phyloP scores from a whole-genome alignment of 2,329 filamentous ascomycete genomes.

The Mycogone perniciosa region DNA sequence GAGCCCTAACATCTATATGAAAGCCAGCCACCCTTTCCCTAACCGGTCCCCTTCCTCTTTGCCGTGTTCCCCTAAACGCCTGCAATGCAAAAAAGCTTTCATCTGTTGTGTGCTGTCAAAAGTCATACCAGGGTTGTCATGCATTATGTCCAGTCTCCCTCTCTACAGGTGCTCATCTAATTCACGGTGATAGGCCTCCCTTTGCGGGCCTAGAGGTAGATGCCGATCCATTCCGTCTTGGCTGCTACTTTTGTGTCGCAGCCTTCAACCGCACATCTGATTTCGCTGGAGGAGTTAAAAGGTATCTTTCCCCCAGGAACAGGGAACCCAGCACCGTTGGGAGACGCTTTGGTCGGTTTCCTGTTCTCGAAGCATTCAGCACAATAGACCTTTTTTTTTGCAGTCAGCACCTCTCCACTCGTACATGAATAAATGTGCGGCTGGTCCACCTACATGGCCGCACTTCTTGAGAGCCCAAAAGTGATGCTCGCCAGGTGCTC shows the following conservation, averaged over 20 bases:
- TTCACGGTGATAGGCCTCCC: not conserved
- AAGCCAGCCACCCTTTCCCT: not conserved
- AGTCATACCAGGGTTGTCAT: not conserved
- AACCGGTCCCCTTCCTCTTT: not conserved
- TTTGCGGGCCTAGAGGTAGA: constrained; percentile 44
- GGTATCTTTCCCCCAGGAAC: constrained; percentile 23
- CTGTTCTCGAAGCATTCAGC: constrained; percentile 55
- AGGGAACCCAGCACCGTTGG: constrained; percentile 34
- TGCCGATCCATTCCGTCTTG: constrained; percentile 56
- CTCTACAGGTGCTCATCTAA: not conserved
- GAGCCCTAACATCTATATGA: not conserved
- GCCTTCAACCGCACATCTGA: constrained; percentile 50
- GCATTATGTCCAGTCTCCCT: not conserved
- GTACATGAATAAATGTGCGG: not conserved
- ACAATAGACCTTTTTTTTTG: constrained; percentile 51
- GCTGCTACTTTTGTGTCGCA: constrained; percentile 47
- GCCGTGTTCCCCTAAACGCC: not conserved
- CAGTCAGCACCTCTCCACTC: not conserved
- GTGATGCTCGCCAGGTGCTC: constrained; percentile 61
- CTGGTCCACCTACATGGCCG: constrained; percentile 64
- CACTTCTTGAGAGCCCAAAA: constrained; percentile 90
- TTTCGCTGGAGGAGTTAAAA: constrained; percentile 23
- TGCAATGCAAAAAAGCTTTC: not conserved
- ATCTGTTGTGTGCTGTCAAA: not conserved
- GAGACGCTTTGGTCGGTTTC: constrained; percentile 30